These are phyloP conservation scores for Fusarium papillatum DNA, from an alignment of 2,329 filamentous ascomycete species.

Conservation along the genomic window DNA sequence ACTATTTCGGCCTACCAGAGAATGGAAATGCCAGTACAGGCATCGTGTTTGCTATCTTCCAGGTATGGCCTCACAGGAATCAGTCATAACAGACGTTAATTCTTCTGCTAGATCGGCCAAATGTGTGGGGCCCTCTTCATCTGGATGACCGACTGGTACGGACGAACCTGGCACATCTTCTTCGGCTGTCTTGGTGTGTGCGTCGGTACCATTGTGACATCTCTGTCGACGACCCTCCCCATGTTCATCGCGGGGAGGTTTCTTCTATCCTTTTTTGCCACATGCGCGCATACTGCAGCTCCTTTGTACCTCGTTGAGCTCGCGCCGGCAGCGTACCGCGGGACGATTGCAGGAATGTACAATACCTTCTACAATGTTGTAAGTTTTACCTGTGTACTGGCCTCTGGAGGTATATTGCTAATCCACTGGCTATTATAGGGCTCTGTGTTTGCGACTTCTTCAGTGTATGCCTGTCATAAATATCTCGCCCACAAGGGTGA, in stretches of 20 bases:
- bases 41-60: constrained; percentile 59
- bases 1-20: constrained; percentile 53
- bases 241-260: constrained; percentile 67
- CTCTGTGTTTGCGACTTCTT: constrained; percentile 22
- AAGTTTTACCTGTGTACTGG: neutral
- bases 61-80: neutral
- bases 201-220: constrained; percentile 63
- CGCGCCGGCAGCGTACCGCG: constrained; percentile 70
- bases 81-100: neutral
- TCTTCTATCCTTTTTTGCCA: constrained; percentile 66
- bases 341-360: constrained; percentile 67
- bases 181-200: constrained; percentile 64
- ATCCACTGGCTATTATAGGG: constrained; percentile 38
- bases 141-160: constrained; percentile 59
- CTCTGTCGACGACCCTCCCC: constrained; percentile 56
- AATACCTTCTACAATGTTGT: constrained; percentile 57
- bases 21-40: constrained; percentile 56
- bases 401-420: neutral
- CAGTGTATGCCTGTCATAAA: constrained; percentile 30
- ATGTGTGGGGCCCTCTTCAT: constrained; percentile 58
- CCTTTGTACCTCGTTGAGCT: constrained; percentile 73
- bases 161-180: constrained; percentile 58
- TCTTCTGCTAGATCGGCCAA: constrained; percentile 50
- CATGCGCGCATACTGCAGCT: constrained; percentile 67
- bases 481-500: constrained; percentile 18